A percentile compares a stretch with the other conserved stretches of the same genome.
Conservation (phyloP, 179 eudicot genomes). For the Pouteria campechiana region DNA sequence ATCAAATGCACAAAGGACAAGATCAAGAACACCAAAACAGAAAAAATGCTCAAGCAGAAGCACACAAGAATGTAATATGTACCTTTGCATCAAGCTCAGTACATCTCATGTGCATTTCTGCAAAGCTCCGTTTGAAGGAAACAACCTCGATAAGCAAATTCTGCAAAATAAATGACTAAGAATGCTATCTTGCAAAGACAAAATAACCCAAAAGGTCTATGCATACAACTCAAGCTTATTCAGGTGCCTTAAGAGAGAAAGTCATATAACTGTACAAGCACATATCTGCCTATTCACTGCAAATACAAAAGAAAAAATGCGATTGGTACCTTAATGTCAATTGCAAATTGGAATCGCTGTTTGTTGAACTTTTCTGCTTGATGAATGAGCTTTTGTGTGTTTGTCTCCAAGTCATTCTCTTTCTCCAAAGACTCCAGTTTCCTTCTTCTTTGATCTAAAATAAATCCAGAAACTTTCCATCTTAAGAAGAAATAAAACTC, state of each 20-base stretch:
- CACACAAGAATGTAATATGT: constrained; percentile 1
- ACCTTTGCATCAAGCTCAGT: constrained; percentile 87
- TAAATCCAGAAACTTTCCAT: too few species aligned
- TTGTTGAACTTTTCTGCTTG: constrained; percentile 34
- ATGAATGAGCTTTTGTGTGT: constrained; percentile 42
- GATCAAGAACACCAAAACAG: too few species aligned
- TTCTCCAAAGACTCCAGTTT: constrained; percentile 34
- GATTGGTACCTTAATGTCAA: constrained; percentile 72
- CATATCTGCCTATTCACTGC: too few species aligned
- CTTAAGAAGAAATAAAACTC: neutral
- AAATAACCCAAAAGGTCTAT: neutral
- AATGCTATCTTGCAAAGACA: neutral
- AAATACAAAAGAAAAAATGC: too few species aligned
- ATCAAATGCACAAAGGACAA: too few species aligned
- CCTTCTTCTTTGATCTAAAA: constrained; percentile 46
- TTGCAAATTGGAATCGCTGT: constrained; percentile 41
- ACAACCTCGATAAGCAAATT: constrained; percentile 54
- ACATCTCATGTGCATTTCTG: constrained; percentile 44
- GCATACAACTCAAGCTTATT: too few species aligned
- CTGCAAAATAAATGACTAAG: constrained; percentile 25
- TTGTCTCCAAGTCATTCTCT: constrained; percentile 51
- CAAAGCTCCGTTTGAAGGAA: constrained; percentile 48
- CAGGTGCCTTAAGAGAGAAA: neutral
- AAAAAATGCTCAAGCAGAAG: neutral
- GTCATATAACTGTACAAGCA: too few species aligned